These are phyloP conservation scores for Mycena haematopus DNA, from an alignment of 768 basidiomycete species.

Conservation along the genomic window DNA sequence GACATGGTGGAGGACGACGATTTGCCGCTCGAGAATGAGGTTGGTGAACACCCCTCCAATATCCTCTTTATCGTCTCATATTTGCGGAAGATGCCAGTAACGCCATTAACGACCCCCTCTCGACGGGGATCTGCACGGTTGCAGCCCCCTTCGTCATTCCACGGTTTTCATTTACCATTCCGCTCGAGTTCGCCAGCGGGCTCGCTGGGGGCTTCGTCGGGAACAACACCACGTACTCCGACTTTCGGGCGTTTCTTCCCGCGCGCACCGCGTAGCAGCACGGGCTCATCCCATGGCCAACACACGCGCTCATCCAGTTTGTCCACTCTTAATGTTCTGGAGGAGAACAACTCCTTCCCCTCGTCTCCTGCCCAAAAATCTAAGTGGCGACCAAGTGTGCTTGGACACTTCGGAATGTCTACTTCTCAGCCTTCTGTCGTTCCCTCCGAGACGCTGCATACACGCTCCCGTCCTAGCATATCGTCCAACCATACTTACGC, in stretches of 20 bases:
- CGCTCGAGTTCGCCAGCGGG: conserved; percentile 49
- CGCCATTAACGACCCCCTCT: conserved; percentile 40
- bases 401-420: conserved; percentile 67
- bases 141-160: conserved; percentile 46
- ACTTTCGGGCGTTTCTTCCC: conserved; percentile 55
- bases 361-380: conserved; percentile 37
- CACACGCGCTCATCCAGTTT: conserved; percentile 60
- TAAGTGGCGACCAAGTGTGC: conserved; percentile 69
- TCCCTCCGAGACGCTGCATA: conserved; percentile 47
- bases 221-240: conserved; percentile 41
- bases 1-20: conserved; percentile 60
- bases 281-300: conserved; percentile 39
- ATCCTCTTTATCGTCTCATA: conserved; percentile 7
- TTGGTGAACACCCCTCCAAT: conserved; percentile 28
- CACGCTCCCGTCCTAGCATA: conserved; percentile 62
- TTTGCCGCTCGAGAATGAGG: conserved; percentile 43
- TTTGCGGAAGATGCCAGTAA: conserved; percentile 40
- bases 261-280: conserved; percentile 42
- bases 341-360: conserved; percentile 26
- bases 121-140: conserved; percentile 44
- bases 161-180: conserved; percentile 53
- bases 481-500: conserved; percentile 65
- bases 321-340: conserved; percentile 42
- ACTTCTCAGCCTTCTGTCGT: conserved; percentile 49
- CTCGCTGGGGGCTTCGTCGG: conserved; percentile 39